Conservation (phyloP, 1,284 basidiomycete species). For the Vanrija pseudolonga region DNA sequence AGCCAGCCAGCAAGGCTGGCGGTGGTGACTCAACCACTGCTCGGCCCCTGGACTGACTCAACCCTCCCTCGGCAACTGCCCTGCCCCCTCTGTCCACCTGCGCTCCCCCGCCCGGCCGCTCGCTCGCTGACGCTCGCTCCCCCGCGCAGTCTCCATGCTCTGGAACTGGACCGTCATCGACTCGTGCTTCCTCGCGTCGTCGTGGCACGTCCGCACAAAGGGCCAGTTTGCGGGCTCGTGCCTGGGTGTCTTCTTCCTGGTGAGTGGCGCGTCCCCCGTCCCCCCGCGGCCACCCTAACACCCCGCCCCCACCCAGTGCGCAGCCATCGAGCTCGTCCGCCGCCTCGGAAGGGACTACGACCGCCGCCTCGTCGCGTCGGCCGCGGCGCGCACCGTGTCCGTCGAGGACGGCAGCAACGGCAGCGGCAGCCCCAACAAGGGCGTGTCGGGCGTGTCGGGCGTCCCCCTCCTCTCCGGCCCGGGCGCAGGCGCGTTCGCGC, state of each 20-base stretch:
- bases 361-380: constrained; percentile 30
- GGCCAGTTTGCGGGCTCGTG: constrained; percentile 47
- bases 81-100: too few relatives aligned
- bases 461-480: too few relatives aligned
- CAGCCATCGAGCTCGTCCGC: constrained; percentile 46
- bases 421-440: too few relatives aligned
- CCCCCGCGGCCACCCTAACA: too few relatives aligned
- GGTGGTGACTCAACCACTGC: too few relatives aligned
- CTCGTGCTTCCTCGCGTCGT: constrained; percentile 47
- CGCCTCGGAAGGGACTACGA: constrained; percentile 49
- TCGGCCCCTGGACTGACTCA: too few relatives aligned
- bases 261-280: too few relatives aligned
- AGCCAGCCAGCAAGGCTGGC: too few relatives aligned
- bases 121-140: background rate
- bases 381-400: background rate
- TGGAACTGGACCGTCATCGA: constrained; percentile 49
- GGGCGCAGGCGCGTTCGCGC: background rate
- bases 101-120: background rate
- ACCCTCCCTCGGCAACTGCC: too few relatives aligned
- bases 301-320: constrained; percentile 24
- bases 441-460: background rate
- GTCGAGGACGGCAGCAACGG: too few relatives aligned
- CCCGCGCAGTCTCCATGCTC: constrained; percentile 43
- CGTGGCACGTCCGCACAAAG: constrained; percentile 46
- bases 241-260: constrained; percentile 49